phyloP scores from a whole-genome alignment of 208 protist species.

The Polymyxa betae region DNA sequence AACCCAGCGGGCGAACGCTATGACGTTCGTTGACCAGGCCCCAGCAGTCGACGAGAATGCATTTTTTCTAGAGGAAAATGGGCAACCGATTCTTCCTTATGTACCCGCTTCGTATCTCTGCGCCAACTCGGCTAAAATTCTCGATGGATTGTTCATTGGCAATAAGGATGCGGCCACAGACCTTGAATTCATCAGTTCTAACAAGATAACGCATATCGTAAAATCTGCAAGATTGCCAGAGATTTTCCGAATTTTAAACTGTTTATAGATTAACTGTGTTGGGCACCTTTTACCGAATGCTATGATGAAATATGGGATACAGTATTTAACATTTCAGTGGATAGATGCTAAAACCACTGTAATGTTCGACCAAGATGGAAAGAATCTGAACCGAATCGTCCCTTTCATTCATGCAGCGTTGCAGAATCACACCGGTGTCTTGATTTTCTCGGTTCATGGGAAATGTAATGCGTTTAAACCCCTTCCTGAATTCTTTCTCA shows the following conservation, averaged over 20 bases:
- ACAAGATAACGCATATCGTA: constrained; percentile 48
- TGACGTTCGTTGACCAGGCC: neutral
- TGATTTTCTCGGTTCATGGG: constrained; percentile 40
- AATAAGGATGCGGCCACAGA: constrained; percentile 31
- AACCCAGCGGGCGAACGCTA: too few relatives aligned
- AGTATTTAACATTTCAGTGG: constrained; percentile 45
- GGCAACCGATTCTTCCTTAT: constrained; percentile 15
- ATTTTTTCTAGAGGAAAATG: constrained; percentile 49
- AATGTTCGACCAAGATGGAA: constrained; percentile 39
- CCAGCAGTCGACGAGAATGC: neutral
- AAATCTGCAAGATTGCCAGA: neutral
- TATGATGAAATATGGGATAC: neutral
- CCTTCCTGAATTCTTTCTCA: neutral
- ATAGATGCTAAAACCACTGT: constrained; percentile 32
- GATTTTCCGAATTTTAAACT: neutral
- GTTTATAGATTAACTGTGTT: neutral
- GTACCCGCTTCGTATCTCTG: neutral
- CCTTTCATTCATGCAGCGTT: constrained; percentile 6
- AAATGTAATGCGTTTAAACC: too few relatives aligned
- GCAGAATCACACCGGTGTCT: neutral
- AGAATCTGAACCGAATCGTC: constrained; percentile 15
- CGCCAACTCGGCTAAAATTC: constrained; percentile 23
- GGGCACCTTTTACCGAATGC: neutral
- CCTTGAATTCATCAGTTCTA: constrained; percentile 35
- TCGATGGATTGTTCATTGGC: constrained; percentile 39